Base-by-base conservation (phyloP, 371 early-diverging fungal species). In the Mucor ambiguus region DNA sequence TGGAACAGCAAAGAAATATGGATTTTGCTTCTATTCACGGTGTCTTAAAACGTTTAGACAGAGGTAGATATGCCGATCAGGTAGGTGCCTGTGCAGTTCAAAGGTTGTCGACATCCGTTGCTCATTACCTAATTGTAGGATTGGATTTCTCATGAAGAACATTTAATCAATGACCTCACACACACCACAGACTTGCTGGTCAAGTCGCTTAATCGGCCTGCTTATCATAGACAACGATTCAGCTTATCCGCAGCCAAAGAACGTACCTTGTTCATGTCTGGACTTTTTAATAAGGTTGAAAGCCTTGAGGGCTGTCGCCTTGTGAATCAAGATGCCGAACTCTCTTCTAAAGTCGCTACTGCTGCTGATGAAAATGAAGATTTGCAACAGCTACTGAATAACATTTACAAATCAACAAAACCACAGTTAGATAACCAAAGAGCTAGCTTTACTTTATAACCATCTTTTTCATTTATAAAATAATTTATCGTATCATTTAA, bases 151-250 rank as follows among this genome's bases (percentile, higher is more conserved):
- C 77, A 79, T 52, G 82, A 84, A 61, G 72, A 74, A 54, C 68
- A 67, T 28, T 65, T 82, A 22, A 63, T 82, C 11, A 61, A 78
- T 60, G 85, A 86, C 56, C 78, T 84, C 68, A 79, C 73, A 0
- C 59, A 69, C 16, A 72, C 84, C 28, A 82, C 79, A n/a, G 84
- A 86, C 70, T 77, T 84, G 66, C 75, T 86, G 66, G 80, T 74
- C 74, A 82, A 85, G 69, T 78, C 79, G 1, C 37, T 78, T 12
- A 18, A 78, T 49, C 75, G 79, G n/a, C 81, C 78, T 35, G 62
- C 46, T 5, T 71, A 71, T 43, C 29, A 60, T 7, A 33, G 64
- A 49, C 69, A 73, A 43, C 48, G 69, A 38, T 69, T 48, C 26
- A 67, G 61, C 26, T 20, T 67, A 33, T 54, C 64, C 4, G 60